Base-by-base conservation (phyloP, 2,329 filamentous ascomycete species). In the Talaromyces sp. region DNA sequence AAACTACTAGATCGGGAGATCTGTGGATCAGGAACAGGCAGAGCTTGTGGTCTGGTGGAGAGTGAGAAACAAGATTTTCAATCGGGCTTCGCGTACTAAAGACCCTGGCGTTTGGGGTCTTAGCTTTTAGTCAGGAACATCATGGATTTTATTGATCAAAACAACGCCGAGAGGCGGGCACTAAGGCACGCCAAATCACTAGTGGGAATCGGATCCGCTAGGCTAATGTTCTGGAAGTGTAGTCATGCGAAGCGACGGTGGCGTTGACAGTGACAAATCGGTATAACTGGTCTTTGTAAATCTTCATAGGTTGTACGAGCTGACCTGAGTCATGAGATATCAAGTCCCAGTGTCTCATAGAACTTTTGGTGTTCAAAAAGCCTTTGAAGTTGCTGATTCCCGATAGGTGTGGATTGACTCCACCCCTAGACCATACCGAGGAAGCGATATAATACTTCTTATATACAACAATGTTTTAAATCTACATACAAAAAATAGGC, bases 151-250 rank as follows among this genome's bases (percentile, higher is more conserved):
- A 46, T 46, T 46, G 43, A 22, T 46, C 11, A 13, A 19, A 8
- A 27, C 10, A 9, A 11, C 30, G 9, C 22, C 30, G 43, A n/a
- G 43, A 35, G 43, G 43, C 43, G 43, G 43, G 30, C 43, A 46
- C 43, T 46, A 46, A 46, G 9, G 30, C 30, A 36, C 20, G 43
- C 43, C 43, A 46, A 19, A n/a, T 46, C 43, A 36, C 20, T 46
- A 46, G 43, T 46, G 32, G 6, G 8, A 17, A 36, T 19, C 16
- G 24, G 16, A 5, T 8, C 17, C n/a, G n/a, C 2, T 17, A 13
- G 13, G 43, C n/a, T 5, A 9, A 35, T 16, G 13, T 36, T 13
- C 19, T 4, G 19, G n/a, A 13, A 36, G n/a, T 33, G 11, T 1
- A 33, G 41, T 32, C 30, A 46, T 36, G 19, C 13, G 32, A 46